A percentile compares a stretch with the other conserved stretches of the same genome.
phyloP scores from a whole-genome alignment of 2,329 filamentous ascomycete genomes.

The Colletotrichum liriopes region DNA sequence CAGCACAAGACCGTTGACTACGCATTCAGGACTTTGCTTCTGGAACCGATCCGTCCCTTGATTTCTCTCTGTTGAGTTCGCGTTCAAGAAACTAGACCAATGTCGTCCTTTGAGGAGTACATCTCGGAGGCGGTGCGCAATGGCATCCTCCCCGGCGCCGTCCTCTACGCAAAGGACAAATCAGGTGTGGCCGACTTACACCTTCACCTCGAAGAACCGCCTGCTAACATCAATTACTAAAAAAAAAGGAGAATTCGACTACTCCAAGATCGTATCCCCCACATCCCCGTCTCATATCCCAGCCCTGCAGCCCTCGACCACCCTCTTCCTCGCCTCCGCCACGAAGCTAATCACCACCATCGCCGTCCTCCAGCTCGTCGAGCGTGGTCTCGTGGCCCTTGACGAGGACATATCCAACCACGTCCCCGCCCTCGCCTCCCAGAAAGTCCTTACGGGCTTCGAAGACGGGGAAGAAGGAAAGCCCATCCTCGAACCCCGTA shows the following conservation, averaged over 20 bases:
- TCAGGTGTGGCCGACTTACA: constrained; percentile 10
- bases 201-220: not conserved
- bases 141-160: constrained; percentile 15
- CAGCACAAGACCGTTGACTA: not conserved
- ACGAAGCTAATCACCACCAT: constrained; percentile 66
- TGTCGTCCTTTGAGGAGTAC: constrained; percentile 23
- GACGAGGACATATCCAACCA: constrained; percentile 61
- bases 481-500: constrained; percentile 49
- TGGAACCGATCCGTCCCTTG: not conserved
- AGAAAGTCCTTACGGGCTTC: constrained; percentile 59
- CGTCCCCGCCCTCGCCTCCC: constrained; percentile 60
- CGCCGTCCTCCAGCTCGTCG: constrained; percentile 67
- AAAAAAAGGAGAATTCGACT: constrained; percentile 18
- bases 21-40: not conserved
- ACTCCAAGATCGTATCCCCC: constrained; percentile 24
- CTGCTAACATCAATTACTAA: not conserved
- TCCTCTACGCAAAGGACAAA: constrained; percentile 33
- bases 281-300: not conserved
- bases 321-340: constrained; percentile 53
- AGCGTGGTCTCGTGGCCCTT: constrained; percentile 61
- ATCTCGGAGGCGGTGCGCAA: constrained; percentile 14
- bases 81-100: not conserved
- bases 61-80: not conserved
- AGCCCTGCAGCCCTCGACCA: not conserved
- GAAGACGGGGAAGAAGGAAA: constrained; percentile 51